Percentiles rank a stretch among this genome's conserved stretches.
Evolutionary conservation across 306 rosid genomes (phyloP).

Genomic region (Cicer chorassanicum): DNA sequence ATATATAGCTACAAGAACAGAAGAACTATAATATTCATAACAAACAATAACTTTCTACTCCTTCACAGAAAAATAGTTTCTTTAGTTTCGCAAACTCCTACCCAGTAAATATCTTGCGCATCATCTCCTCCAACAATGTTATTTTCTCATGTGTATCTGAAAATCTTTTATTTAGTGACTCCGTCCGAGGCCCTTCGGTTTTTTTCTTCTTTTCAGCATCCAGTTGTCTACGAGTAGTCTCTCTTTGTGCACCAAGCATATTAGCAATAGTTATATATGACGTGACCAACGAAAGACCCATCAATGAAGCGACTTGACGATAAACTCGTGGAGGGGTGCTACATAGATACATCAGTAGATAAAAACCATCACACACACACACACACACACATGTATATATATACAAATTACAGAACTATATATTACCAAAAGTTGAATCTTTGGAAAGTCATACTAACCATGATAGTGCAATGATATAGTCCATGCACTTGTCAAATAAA

Average conservation of each 20-base stretch:
- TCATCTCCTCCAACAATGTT: conserved; percentile 90
- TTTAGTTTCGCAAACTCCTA: conserved; percentile 53
- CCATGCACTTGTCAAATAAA: conserved; percentile 98
- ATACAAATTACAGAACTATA: not conserved
- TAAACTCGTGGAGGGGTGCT: conserved; percentile 99
- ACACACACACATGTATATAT: not conserved
- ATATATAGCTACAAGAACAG: conserved; percentile 42
- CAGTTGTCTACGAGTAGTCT: conserved; percentile 92
- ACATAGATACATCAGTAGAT: conserved; percentile 44
- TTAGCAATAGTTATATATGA: conserved; percentile 86
- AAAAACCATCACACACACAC: not conserved
- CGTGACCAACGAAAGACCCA: conserved; percentile 94
- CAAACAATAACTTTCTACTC: conserved; percentile 6
- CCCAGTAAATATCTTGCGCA: conserved; percentile 98
- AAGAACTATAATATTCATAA: conserved; percentile 37
- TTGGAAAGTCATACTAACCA: conserved; percentile 64
- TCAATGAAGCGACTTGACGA: conserved; percentile 89
- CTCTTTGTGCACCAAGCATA: conserved; percentile 87
- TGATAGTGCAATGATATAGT: conserved; percentile 90
- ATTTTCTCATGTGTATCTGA: conserved; percentile 83
- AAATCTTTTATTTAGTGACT: conserved; percentile 85
- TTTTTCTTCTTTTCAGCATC: conserved; percentile 97
- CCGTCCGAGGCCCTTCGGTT: conserved; percentile 89
- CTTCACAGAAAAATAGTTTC: conserved; percentile 27
- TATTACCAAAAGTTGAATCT: conserved; percentile 39